phyloP scores from a whole-genome alignment of 495 filamentous ascomycete species.

The Podospora tetraspora region DNA sequence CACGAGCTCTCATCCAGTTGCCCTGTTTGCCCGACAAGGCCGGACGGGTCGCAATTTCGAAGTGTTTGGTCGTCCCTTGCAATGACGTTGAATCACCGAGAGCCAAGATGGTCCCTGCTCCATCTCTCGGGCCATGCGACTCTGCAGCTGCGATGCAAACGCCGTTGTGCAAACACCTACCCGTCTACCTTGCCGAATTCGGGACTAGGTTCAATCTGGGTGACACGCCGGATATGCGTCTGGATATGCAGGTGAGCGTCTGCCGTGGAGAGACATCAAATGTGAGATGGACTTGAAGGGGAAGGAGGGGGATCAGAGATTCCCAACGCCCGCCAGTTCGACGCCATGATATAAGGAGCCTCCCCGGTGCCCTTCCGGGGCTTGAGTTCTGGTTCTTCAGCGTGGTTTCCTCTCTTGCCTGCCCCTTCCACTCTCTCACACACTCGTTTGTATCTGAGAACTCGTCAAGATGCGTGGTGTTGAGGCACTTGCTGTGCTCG shows the following conservation, averaged over 20 bases:
- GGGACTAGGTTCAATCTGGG: neutral
- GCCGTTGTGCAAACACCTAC: slow-evolving; percentile 1
- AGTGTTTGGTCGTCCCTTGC: neutral
- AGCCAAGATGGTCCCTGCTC: neutral
- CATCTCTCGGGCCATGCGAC: neutral
- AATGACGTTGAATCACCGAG: neutral
- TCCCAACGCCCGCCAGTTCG: neutral
- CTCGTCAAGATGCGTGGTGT: neutral
- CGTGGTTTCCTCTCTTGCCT: neutral
- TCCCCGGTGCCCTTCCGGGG: neutral
- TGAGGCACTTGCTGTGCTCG: neutral
- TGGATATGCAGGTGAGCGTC: slow-evolving; percentile 4
- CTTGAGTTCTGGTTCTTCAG: neutral
- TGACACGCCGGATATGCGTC: slow-evolving; percentile 1
- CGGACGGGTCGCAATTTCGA: neutral
- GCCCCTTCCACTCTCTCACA: neutral
- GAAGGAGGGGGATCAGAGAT: neutral
- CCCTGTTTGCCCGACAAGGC: neutral
- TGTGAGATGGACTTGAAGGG: neutral
- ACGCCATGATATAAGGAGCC: neutral
- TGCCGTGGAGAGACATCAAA: slow-evolving; percentile 5
- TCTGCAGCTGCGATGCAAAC: slow-evolving; percentile 5
- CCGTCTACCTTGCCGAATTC: neutral
- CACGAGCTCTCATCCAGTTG: neutral
- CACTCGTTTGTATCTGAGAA: neutral